Percentiles rank a stretch among this genome's conserved stretches.
phyloP scores from a whole-genome alignment of 805 yeast species.

The Nakazawaea laoshanensis region DNA sequence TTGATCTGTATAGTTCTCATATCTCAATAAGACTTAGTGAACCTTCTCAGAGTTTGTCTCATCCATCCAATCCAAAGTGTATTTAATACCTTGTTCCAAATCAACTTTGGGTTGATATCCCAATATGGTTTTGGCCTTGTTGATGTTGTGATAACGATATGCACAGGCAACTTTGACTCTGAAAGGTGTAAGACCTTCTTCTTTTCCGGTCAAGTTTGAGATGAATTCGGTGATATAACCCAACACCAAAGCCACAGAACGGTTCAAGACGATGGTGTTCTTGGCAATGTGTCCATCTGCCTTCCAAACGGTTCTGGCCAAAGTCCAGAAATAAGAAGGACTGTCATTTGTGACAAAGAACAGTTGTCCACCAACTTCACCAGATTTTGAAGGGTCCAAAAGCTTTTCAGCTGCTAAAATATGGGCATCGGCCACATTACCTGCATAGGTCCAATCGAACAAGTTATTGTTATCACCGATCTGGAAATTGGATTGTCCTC shows the following conservation, averaged over 20 bases:
- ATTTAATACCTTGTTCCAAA: conserved; percentile 69
- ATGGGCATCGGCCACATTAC: conserved; percentile 96
- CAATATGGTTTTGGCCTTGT: conserved; percentile 71
- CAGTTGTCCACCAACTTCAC: conserved; percentile 68
- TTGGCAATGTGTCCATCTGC: conserved; percentile 83
- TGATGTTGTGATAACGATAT: conserved; percentile 82
- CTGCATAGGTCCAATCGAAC: conserved; percentile 97
- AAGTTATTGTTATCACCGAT: conserved; percentile 89
- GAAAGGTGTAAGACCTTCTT: conserved; percentile 92
- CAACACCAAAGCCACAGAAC: conserved; percentile 69
- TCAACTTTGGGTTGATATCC: conserved; percentile 78
- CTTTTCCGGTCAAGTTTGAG: conserved; percentile 65
- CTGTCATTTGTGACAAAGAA: conserved; percentile 90
- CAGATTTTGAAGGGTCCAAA: conserved; percentile 33
- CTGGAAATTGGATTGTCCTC: conserved; percentile 88
- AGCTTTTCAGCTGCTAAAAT: conserved; percentile 82
- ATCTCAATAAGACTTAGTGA: too few species aligned
- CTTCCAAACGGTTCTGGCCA: conserved; percentile 96
- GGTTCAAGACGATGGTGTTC: conserved; percentile 56
- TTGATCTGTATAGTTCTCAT: too few species aligned
- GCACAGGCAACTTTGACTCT: conserved; percentile 92
- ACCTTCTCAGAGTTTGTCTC: too few species aligned
- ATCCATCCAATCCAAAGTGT: conserved; percentile 84
- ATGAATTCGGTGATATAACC: conserved; percentile 78
- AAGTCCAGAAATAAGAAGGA: conserved; percentile 94